Conservation (phyloP, 2,329 filamentous ascomycete species). For the Colletotrichum cereale region DNA sequence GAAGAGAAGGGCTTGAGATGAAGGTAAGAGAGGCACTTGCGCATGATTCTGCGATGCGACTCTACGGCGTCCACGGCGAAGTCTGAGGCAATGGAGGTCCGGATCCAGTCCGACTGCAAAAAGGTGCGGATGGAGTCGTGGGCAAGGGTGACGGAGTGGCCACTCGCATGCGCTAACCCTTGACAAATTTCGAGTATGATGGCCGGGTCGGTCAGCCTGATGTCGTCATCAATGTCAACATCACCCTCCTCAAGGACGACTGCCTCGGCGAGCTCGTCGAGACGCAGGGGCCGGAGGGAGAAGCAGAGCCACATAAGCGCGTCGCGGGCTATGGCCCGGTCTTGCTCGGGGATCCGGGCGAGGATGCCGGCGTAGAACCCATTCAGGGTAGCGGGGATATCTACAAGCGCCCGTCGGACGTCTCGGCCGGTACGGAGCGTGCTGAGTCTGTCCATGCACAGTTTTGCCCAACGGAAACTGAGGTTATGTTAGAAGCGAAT, state of each 20-base stretch:
- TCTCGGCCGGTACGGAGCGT: constrained; percentile 43
- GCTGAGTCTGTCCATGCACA: constrained; percentile 46
- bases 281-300: constrained; percentile 43
- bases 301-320: constrained; percentile 47
- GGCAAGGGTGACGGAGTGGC: constrained; percentile 42
- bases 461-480: constrained; percentile 48
- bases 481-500: neutral
- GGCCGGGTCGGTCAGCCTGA: constrained; percentile 41
- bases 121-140: constrained; percentile 45
- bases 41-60: constrained; percentile 42
- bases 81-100: constrained; percentile 38
- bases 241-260: constrained; percentile 46
- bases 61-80: constrained; percentile 40
- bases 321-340: constrained; percentile 44
- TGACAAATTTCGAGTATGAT: constrained; percentile 43
- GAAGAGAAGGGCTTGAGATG: constrained; percentile 38
- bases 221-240: constrained; percentile 44
- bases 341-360: constrained; percentile 42
- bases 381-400: constrained; percentile 44
- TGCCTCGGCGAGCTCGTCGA: constrained; percentile 46
- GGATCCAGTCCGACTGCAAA: constrained; percentile 42
- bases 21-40: constrained; percentile 44
- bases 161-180: constrained; percentile 38
- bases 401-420: constrained; percentile 40
- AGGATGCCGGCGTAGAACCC: constrained; percentile 45